Base-by-base conservation (phyloP, 2,329 filamentous ascomycete genomes). In the Colletotrichum liriopes region DNA sequence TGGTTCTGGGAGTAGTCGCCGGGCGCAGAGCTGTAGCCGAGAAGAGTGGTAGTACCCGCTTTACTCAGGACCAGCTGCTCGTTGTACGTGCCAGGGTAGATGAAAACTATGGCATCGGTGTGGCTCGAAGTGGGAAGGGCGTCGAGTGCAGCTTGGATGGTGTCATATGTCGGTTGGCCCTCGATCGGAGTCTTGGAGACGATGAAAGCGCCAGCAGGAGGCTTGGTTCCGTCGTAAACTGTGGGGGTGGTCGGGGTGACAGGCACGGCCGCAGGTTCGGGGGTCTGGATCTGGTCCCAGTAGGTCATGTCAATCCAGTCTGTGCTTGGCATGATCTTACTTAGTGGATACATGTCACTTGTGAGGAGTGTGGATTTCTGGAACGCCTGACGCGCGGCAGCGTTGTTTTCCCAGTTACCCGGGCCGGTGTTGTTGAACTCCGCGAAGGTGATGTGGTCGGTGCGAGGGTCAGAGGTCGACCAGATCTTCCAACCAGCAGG, bases 341-440 rank as follows among this genome's bases (percentile, higher is more conserved):
- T 65, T 54, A 78, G 60, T 18, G 75, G 65, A 32, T 77, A 78
- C n/a, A 65, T 67, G 52, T 77, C 77, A 49, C 69, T 74, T 1
- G 74, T 70, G 39, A 77, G 76, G 37, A 77, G 75, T 20, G 75
- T 76, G 59, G 71, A 73, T 65, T 75, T 73, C 45, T 74, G 65
- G 37, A 73, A 78, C 9, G 73, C 75, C n/a, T 65, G 59, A 14
- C 77, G 74, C 16, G 76, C 76, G 8, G 65, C 74, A 9, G 52
- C 65, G 60, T 72, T 94, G 79, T 93, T 94, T 80, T 94, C 74
- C 74, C 74, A 76, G 54, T 67, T 76, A 11, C 41, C 41, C 41
- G 41, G 41, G 2, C 89, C 89, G 16, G 82, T 84, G 76, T 91
- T 90, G 32, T 76, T 81, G 76, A 84, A 90, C 78, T 90, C 89